Base-by-base conservation (phyloP, 2,329 filamentous ascomycete species). In the Cytospora mali region DNA sequence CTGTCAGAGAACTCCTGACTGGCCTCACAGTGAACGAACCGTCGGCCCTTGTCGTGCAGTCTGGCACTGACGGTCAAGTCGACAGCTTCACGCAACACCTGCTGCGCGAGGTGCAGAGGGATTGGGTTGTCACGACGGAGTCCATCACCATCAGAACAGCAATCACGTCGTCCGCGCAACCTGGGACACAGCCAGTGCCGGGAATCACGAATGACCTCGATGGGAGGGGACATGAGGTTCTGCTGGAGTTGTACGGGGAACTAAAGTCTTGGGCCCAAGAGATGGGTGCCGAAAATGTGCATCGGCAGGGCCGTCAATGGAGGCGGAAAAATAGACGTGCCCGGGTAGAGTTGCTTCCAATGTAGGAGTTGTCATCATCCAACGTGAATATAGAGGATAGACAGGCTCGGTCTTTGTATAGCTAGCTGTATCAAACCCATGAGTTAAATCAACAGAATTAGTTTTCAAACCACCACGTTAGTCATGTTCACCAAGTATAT, bases 31-130 rank as follows among this genome's bases (percentile, higher is more conserved):
- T 61, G n/a, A 48, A 52, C 14, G 25, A 23, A 23, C 2, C n/a
- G 13, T 25, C 49, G 13, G 53, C 31, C 25, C 58, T 55, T 54
- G 35, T 16, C 28, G 6, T 35, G 11, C 31, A 48, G 16, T 49
- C 50, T 4, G 23, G 60, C 58, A 65, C 33, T 64, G 66, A 75
- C 33, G 62, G 73, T 3, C 71, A 79, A 28, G 69, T 79, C 10
- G 68, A 72, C 31, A 74, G 66, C 49, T 83, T 84, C 61, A 71
- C 73, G 7, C 73, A 74, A 18, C 75, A 76, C 55, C 80, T 84
- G 42, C 60, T 75, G 6, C 72, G 75, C 10, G 81, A 84, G 49
- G 75, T 83, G 13, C 70, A 71, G 4, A 75, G 74, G 51, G 80
- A 77, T 49, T 84, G 82, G 82, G 62, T 74, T 9, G 68, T 72